Evolutionary conservation across 768 basidiomycete genomes (phyloP), one percentile per base, ranked within the genome.

Genomic region (Infundibulicybe gibba): DNA sequence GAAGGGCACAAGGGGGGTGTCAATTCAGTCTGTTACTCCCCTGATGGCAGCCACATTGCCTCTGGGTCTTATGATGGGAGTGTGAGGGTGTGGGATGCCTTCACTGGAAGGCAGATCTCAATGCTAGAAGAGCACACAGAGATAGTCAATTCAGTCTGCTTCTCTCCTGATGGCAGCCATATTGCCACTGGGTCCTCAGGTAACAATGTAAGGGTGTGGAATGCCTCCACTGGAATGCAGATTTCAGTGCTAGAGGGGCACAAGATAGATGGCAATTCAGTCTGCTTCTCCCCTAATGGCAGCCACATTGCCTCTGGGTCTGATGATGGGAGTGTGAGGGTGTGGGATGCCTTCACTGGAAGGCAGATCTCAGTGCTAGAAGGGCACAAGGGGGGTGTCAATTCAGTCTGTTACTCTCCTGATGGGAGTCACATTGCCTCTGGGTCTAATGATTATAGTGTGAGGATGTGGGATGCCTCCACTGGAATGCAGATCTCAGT

Each of bases 261-360:
- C 34, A n/a, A n/a, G n/a, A n/a, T 12, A 68, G 54, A 45, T 40
- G 12, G 17, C n/a, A 21, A 25, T 1, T 11, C 25, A 9, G 14
- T 32, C 34, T 39, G 38, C 13, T 45, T 32, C 14, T 49, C 49
- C 40, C 39, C 44, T 12, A 17, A 49, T 45, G 43, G 49, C 20
- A 49, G 32, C 11, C 9, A 43, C 5, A 49, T 44, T 37, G 30
- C 32, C n/a, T 52, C 48, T 25, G 21, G 39, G 42, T 43, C 41
- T 10, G 1, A 1, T 2, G 48, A 49, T 31, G 32, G 37, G 2
- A 49, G 30, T 3, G 32, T 49, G 6, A 38, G 16, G 14, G 19
- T 49, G 11, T 49, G 49, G 49, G 32, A 49, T 45, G n/a, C 34
- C 16, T 35, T n/a, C n/a, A 39, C 37, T 37, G 44, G 44, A 3